Conservation (phyloP, 2,329 filamentous ascomycete genomes). For the Aureobasidium sp. region DNA sequence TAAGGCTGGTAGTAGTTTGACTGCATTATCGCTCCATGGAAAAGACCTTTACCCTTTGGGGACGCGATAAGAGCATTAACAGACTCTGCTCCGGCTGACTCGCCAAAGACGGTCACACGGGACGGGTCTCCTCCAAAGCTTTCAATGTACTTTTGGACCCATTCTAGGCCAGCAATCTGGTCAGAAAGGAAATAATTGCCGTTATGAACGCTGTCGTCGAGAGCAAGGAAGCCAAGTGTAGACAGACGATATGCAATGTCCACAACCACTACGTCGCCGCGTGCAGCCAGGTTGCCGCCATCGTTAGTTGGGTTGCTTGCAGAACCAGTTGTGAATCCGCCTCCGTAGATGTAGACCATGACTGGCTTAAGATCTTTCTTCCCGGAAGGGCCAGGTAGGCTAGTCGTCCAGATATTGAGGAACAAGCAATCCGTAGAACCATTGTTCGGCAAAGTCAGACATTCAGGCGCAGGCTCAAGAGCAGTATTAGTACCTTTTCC, state of each 20-base stretch:
- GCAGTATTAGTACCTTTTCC: constrained; percentile 18
- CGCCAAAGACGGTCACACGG: constrained; percentile 17
- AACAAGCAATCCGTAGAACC: constrained; percentile 31
- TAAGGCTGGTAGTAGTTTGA: constrained; percentile 17
- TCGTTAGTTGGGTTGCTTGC: constrained; percentile 41
- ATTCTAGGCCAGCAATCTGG: constrained; percentile 43
- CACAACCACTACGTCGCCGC: constrained; percentile 41
- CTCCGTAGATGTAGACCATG: constrained; percentile 33
- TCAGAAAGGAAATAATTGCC: constrained; percentile 47
- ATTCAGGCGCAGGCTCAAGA: constrained; percentile 18
- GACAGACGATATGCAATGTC: constrained; percentile 38
- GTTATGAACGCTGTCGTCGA: constrained; percentile 37
- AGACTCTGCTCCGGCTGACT: constrained; percentile 28
- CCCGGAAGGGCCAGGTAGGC: constrained; percentile 23
- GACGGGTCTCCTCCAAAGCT: constrained; percentile 19
- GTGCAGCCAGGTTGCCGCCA: constrained; percentile 39
- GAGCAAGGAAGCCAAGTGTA: constrained; percentile 31
- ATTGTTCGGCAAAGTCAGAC: constrained; percentile 18
- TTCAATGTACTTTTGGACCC: constrained; percentile 17
- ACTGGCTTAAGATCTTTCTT: constrained; percentile 37
- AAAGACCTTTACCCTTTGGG: constrained; percentile 39
- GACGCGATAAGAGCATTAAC: constrained; percentile 44
- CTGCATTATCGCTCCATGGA: constrained; percentile 40
- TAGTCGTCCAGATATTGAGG: constrained; percentile 35
- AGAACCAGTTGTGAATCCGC: constrained; percentile 36